Evolutionary conservation across 2,329 filamentous ascomycete genomes (phyloP).

Genomic region (Cladosporium sp.): DNA sequence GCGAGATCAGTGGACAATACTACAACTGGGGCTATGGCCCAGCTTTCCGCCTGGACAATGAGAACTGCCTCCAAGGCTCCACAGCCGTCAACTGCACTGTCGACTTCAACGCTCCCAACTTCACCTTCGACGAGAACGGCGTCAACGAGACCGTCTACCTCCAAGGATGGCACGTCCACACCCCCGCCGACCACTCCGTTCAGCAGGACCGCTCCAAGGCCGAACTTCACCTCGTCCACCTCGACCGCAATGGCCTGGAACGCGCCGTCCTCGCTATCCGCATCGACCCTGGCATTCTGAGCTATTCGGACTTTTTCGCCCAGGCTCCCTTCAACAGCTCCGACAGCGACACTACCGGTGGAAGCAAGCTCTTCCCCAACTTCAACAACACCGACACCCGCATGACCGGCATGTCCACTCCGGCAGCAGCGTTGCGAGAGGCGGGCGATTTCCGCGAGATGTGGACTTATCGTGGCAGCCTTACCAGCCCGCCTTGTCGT

Average conservation of each 20-base stretch:
- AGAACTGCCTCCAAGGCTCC: slow-evolving; percentile 14
- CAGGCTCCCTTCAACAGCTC: slow-evolving; percentile 26
- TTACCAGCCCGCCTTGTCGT: slow-evolving; percentile 43
- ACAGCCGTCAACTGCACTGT: background rate
- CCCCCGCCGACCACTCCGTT: slow-evolving; percentile 46
- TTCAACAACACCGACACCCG: slow-evolving; percentile 12
- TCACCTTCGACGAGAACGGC: slow-evolving; percentile 34
- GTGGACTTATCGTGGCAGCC: slow-evolving; percentile 44
- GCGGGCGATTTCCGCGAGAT: slow-evolving; percentile 39
- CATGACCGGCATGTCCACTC: slow-evolving; percentile 24
- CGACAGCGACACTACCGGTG: slow-evolving; percentile 14
- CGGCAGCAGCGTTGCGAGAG: slow-evolving; percentile 29
- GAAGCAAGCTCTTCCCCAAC: slow-evolving; percentile 12
- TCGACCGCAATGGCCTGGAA: slow-evolving; percentile 36
- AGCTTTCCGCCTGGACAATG: slow-evolving; percentile 36
- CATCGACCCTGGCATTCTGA: slow-evolving; percentile 38
- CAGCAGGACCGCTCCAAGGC: slow-evolving; percentile 38
- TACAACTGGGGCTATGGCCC: slow-evolving; percentile 48
- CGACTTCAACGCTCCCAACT: slow-evolving; percentile 34
- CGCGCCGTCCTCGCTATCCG: slow-evolving; percentile 43
- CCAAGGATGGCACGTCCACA: slow-evolving; percentile 47
- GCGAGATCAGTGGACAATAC: slow-evolving; percentile 33
- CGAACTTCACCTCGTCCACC: slow-evolving; percentile 47
- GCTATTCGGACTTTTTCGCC: slow-evolving; percentile 35
- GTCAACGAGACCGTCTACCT: slow-evolving; percentile 42